Conservation (phyloP, 371 early-diverging fungal genomes). For the Mortierella sp. region DNA sequence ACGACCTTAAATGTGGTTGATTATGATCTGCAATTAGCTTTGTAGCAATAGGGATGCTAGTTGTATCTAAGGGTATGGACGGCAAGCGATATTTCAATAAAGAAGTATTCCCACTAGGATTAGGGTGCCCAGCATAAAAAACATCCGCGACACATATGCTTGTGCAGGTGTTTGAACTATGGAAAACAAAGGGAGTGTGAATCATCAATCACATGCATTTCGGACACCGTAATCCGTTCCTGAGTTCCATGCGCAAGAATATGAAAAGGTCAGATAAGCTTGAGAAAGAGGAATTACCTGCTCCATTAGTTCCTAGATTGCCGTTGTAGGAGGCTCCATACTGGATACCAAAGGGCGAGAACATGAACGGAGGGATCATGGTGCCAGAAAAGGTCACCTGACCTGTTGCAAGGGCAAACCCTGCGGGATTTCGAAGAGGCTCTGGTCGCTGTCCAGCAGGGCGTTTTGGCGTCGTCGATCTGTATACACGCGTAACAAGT, state of each 20-base stretch:
- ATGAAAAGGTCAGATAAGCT: too few species aligned
- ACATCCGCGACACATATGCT: conserved; percentile 74
- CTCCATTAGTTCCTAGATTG: conserved; percentile 39
- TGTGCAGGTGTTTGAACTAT: conserved; percentile 59
- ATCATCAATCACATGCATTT: too few species aligned
- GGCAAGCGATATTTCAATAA: conserved; percentile 49
- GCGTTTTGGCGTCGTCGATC: conserved; percentile 68
- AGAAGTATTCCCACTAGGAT: conserved; percentile 72
- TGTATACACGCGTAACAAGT: background rate
- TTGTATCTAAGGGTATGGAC: too few species aligned
- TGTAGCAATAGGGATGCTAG: too few species aligned
- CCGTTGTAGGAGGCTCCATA: conserved; percentile 59
- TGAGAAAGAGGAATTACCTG: conserved; percentile 21
- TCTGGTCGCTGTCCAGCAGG: conserved; percentile 79
- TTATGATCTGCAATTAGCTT: too few species aligned
- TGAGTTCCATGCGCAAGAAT: too few species aligned
- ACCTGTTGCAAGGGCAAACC: conserved; percentile 58
- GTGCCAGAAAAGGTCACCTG: conserved; percentile 63
- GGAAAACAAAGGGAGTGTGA: background rate
- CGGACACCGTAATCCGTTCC: too few species aligned
- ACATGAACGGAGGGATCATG: conserved; percentile 62
- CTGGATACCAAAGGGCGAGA: conserved; percentile 73
- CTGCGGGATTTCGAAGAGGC: conserved; percentile 65
- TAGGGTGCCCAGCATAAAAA: conserved; percentile 75
- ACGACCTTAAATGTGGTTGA: too few species aligned